A percentile compares a stretch with the other conserved stretches of the same genome.
These are phyloP conservation scores for Aspergillus nidulans DNA, from an alignment of 495 filamentous ascomycete species.

Conservation along the genomic window DNA sequence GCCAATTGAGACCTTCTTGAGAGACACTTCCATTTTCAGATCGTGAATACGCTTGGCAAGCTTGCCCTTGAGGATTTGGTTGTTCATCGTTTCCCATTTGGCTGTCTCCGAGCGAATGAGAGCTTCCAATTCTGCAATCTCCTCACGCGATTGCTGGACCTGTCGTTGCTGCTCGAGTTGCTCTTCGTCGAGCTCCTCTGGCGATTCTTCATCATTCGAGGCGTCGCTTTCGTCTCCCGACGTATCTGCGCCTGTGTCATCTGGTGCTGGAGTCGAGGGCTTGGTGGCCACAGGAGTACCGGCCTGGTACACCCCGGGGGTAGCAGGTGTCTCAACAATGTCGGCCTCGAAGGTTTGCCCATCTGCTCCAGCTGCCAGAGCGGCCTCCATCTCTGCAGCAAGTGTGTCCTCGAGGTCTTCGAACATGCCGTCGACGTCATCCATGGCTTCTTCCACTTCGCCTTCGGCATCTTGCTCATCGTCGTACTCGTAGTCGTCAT, in stretches of 20 bases:
- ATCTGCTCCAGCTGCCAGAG: slow-evolving; percentile 46
- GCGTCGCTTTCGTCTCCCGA: slow-evolving; percentile 46
- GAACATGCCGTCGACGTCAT: slow-evolving; percentile 39
- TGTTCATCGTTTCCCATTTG: slow-evolving; percentile 39
- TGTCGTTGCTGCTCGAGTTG: slow-evolving; percentile 44
- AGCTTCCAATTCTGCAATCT: slow-evolving; percentile 45
- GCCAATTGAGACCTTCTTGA: slow-evolving; percentile 48
- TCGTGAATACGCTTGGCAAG: slow-evolving; percentile 44
- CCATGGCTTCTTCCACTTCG: slow-evolving; percentile 43
- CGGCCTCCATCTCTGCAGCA: slow-evolving; percentile 52
- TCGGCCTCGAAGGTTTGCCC: slow-evolving; percentile 31
- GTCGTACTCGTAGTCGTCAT: slow-evolving; percentile 45
- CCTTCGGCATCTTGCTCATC: slow-evolving; percentile 55
- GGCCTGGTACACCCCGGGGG: slow-evolving; percentile 25
- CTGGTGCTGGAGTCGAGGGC: slow-evolving; percentile 31
- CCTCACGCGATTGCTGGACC: slow-evolving; percentile 46
- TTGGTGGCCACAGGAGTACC: slow-evolving; percentile 32
- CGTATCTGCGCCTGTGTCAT: slow-evolving; percentile 25
- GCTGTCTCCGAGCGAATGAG: slow-evolving; percentile 42
- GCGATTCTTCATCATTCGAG: slow-evolving; percentile 56
- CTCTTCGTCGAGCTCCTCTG: slow-evolving; percentile 58
- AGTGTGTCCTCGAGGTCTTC: slow-evolving; percentile 60
- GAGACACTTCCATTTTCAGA: slow-evolving; percentile 42
- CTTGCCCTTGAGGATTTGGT: slow-evolving; percentile 48
- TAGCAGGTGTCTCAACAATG: slow-evolving; percentile 12